Evolutionary conservation across 1,284 basidiomycete species (phyloP), one percentile per base, ranked within the genome.

Genomic region (Leccinum idahoense): DNA sequence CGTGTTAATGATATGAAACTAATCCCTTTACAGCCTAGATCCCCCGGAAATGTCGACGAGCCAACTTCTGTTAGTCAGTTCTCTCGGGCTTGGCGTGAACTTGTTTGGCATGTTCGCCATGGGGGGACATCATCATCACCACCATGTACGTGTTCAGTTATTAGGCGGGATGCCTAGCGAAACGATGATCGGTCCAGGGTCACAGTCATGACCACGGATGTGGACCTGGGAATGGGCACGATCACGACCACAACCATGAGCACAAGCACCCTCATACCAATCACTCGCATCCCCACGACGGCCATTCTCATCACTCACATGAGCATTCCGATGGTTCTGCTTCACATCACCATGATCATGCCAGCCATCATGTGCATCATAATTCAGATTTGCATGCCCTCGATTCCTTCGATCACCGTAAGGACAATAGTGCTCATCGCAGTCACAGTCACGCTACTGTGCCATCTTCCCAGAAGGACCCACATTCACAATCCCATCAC

Each of bases 101-200:
- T 77, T 99, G 35, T 98, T 98, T 71, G 97, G 97, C 37, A 98
- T 99, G 96, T 95, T 96, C 76, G 97, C 97, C 1, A 99, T 97
- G 81, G 97, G 97, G 7, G 93, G 93, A 2, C 93, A 95, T 76
- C 92, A 93, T 74, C 92, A 93, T 74, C 92, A 94, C 74, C 92
- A 94, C 75, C 93, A 94, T 78, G 87, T 90, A 74, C 46, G 83
- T 80, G 44, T 58, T 55, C 15, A 58, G 49, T 54, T 23, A 18
- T 23, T 20, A n/a, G 57, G 10, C 11, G 29, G 10, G 57, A 53
- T 62, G 1, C 23, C 2, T 57, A 7, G 60, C 29, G 23, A 58
- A 53, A 56, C n/a, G 23, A 58, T 49, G 59, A 8, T 54, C 53
- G 46, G 20, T 60, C 7, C 82, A 85, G 70, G 70, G 69, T 6